phyloP scores from a whole-genome alignment of 306 rosid species.

The Glycine tomentella region DNA sequence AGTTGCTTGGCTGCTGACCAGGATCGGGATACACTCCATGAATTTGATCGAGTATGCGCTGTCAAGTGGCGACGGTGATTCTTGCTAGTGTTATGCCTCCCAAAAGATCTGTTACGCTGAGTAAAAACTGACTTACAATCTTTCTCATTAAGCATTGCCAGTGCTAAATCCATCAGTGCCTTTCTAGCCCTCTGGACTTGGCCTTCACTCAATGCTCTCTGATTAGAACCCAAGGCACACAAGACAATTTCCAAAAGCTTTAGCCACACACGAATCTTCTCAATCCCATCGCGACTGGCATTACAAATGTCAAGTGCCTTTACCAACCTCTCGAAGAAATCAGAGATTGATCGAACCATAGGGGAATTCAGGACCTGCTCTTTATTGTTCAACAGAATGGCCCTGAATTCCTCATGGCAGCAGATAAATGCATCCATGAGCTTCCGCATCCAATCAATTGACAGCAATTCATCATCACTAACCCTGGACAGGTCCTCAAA shows the following conservation, averaged over 20 bases:
- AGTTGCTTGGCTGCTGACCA: slow-evolving; percentile 28
- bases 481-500: neutral
- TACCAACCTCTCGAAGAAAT: neutral
- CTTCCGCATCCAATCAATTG: slow-evolving; percentile 12
- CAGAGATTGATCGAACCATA: too few species aligned
- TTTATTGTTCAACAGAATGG: neutral
- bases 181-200: slow-evolving; percentile 21
- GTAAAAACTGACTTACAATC: neutral
- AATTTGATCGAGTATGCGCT: neutral
- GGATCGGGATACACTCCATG: slow-evolving; percentile 19
- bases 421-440: slow-evolving; percentile 18
- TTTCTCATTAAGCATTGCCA: slow-evolving; percentile 18
- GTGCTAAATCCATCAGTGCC: slow-evolving; percentile 22
- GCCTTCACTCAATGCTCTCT: slow-evolving; percentile 15
- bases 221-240: slow-evolving; percentile 11
- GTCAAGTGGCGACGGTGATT: neutral
- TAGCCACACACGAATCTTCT: neutral
- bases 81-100: neutral
- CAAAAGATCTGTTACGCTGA: slow-evolving; percentile 19
- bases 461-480: slow-evolving; percentile 22
- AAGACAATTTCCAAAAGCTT: slow-evolving; percentile 16
- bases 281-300: slow-evolving; percentile 11
- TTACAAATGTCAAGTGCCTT: slow-evolving; percentile 28
- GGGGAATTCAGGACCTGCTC: too few species aligned
- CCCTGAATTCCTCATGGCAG: slow-evolving; percentile 29